phyloP scores from a whole-genome alignment of 441 rosid genomes.

The Capsella rubella region DNA sequence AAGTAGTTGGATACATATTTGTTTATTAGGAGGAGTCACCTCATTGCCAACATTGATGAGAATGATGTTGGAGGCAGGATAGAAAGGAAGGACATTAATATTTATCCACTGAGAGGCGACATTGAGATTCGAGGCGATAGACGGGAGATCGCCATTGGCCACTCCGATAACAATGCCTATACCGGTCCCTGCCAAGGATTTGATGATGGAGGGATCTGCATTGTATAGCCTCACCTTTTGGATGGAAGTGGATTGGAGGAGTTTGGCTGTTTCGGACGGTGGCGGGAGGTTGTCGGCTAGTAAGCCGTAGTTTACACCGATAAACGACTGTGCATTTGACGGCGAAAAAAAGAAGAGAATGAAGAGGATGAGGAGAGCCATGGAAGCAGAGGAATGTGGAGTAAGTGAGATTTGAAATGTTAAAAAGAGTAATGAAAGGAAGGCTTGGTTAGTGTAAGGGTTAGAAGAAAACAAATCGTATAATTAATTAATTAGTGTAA shows the following conservation, averaged over 20 bases:
- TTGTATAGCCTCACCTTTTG: conserved; percentile 83
- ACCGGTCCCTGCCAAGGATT: conserved; percentile 80
- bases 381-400: conserved; percentile 36
- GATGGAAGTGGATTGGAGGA: conserved; percentile 73
- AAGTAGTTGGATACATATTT: background rate
- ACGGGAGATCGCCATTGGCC: conserved; percentile 75
- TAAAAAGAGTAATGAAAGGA: background rate
- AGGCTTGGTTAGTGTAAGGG: background rate
- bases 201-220: conserved; percentile 76
- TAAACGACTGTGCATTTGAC: conserved; percentile 69
- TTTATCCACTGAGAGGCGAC: conserved; percentile 82
- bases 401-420: conserved; percentile 40
- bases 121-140: conserved; percentile 75
- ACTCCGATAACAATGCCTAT: conserved; percentile 81
- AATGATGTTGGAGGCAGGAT: conserved; percentile 80
- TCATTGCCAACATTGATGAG: conserved; percentile 91
- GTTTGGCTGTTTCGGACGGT: conserved; percentile 75
- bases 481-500: background rate
- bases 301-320: conserved; percentile 95
- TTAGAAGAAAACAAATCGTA: background rate
- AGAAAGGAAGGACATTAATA: conserved; percentile 74
- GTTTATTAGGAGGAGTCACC: conserved; percentile 45
- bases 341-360: background rate
- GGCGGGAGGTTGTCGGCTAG: conserved; percentile 86
- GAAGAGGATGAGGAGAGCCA: conserved; percentile 21